Percentiles rank a stretch among this genome's conserved stretches.
phyloP scores from a whole-genome alignment of 352 stramenopile genomes.

The Globisporangium ultimum region DNA sequence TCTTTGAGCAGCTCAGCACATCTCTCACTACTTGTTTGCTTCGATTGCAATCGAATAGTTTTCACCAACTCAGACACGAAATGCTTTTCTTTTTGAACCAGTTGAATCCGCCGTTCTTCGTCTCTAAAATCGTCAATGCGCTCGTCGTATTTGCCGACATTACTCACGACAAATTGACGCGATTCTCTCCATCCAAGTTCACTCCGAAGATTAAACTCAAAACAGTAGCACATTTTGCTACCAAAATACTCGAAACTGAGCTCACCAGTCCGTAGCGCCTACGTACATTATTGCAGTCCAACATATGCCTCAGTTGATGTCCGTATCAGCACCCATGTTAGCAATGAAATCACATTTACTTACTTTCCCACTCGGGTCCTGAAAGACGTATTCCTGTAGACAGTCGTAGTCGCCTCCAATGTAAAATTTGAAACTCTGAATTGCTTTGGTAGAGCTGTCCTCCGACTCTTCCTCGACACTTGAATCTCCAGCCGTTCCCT shows the following conservation, averaged over 20 bases:
- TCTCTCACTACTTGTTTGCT: conserved; percentile 53
- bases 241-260: conserved; percentile 62
- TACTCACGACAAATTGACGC: conserved; percentile 14
- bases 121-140: conserved; percentile 60
- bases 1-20: conserved; percentile 56
- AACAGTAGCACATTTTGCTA: conserved; percentile 49
- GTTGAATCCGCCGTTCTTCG: conserved; percentile 39
- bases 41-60: conserved; percentile 62
- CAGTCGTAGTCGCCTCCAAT: conserved; percentile 59
- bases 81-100: conserved; percentile 59
- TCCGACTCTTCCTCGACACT: not conserved
- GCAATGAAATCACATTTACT: not conserved
- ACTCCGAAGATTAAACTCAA: conserved; percentile 35
- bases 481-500: not conserved
- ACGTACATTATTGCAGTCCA: too few relatives aligned
- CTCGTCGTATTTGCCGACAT: conserved; percentile 35
- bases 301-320: too few relatives aligned
- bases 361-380: conserved; percentile 41
- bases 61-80: conserved; percentile 75
- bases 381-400: conserved; percentile 41
- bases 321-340: not conserved
- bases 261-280: conserved; percentile 28
- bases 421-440: conserved; percentile 34
- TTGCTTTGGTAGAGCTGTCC: not conserved
- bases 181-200: conserved; percentile 10